Base-by-base conservation (phyloP, 225 moss, liverwort and hornwort species). In the Sphagnum tenellum region DNA sequence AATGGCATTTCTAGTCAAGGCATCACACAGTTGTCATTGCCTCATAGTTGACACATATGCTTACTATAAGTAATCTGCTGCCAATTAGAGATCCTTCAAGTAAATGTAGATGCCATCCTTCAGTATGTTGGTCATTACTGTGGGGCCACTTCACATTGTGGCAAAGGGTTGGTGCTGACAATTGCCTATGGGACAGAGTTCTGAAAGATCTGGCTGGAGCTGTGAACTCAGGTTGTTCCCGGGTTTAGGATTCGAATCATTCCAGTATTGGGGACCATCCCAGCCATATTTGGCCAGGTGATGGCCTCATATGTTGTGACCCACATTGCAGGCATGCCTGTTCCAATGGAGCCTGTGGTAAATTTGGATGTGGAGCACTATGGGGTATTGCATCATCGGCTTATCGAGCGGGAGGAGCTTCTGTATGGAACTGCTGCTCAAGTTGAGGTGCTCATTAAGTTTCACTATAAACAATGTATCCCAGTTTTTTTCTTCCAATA, bases 281-380 rank as follows among this genome's bases (percentile, higher is more conserved):
- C 98, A 60, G 98, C 93, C 47, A 79, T 93, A 72, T 98, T 98
- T 62, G 98, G 98, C 69, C 98, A 98, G 86, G 89, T 98, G 59
- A 98, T 98, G 98, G 93, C 98, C 46, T 88, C 98, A 63, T 89
- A 89, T 71, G 98, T 98, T 57, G 83, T 93, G 59, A 93, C 98
- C 59, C 87, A 83, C 73, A 77, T 98, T 71, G 98, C 93, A 75
- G 89, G 86, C 67, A 73, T 98, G 78, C 73, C 74, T 71, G 85
- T 98, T 66, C 79, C 73, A 71, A 89, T 80, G 10, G 98, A 98
- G 76, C 93, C 98, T 63, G 90, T 98, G 67, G 83, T 98, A 44
- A 98, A 89, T 70, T 72, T 98, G 76, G 93, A 93, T 76, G 67
- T 90, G 70, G 98, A 98, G 77, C 98, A 98, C 74, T 98, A 98